Conservation (phyloP, 768 basidiomycete species). For the Xerocomellus dryophilus region DNA sequence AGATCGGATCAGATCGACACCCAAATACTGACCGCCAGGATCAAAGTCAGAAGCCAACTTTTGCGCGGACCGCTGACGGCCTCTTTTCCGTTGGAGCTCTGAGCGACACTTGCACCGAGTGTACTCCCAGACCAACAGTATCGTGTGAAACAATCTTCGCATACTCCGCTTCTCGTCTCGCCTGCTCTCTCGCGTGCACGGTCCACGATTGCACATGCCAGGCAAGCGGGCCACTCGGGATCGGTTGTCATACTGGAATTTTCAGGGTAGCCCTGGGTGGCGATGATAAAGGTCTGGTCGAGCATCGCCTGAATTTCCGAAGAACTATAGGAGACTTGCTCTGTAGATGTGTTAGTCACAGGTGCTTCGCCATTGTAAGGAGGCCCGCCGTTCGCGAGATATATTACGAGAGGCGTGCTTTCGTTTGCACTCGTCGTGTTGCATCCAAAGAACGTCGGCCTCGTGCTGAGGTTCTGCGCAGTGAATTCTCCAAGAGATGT, state of each 20-base stretch:
- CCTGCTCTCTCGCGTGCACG: constrained; percentile 35
- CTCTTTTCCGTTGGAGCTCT: background rate
- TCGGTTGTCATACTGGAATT: constrained; percentile 31
- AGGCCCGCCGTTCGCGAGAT: constrained; percentile 55
- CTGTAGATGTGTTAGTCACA: constrained; percentile 43
- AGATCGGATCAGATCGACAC: too few relatives aligned
- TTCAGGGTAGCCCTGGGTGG: constrained; percentile 42
- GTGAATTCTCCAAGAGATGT: constrained; percentile 28
- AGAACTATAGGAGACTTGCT: constrained; percentile 36
- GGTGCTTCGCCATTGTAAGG: constrained; percentile 37
- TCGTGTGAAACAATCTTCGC: constrained; percentile 29
- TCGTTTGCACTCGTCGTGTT: constrained; percentile 23
- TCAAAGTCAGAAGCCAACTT: background rate
- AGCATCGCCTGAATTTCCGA: constrained; percentile 44
- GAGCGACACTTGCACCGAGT: background rate
- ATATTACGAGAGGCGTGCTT: constrained; percentile 49
- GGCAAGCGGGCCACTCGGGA: constrained; percentile 44
- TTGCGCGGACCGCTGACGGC: background rate
- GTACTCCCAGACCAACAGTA: constrained; percentile 31
- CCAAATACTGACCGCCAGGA: too few relatives aligned
- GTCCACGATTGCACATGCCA: constrained; percentile 53
- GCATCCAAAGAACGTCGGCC: constrained; percentile 50
- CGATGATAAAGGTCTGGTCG: constrained; percentile 41
- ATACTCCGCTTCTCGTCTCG: constrained; percentile 29
- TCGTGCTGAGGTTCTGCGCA: constrained; percentile 34